Conservation (phyloP, 2,329 filamentous ascomycete species). For the Sarocladium kiliense region DNA sequence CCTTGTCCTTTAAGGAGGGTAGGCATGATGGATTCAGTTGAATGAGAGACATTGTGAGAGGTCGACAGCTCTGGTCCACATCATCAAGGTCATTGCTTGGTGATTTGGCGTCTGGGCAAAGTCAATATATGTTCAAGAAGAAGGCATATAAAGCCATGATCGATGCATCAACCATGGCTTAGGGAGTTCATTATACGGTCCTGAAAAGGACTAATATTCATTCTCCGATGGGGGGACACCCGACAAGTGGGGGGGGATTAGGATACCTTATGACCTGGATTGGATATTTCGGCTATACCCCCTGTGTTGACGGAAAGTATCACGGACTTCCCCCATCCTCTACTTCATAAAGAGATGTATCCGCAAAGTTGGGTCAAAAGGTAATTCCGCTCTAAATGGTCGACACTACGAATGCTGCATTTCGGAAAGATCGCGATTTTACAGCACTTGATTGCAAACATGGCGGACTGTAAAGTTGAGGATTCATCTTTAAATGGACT, state of each 20-base stretch:
- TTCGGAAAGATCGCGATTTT: too few species aligned
- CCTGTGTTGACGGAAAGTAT: not conserved
- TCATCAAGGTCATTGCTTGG: not conserved
- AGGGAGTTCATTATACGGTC: not conserved
- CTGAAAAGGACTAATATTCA: not conserved
- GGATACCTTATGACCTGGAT: too few species aligned
- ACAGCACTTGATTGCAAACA: not conserved
- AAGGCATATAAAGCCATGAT: not conserved
- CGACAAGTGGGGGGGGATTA: not conserved
- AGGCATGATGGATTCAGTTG: conserved; percentile 2
- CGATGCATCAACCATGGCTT: not conserved
- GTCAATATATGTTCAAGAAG: not conserved
- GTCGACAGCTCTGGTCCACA: not conserved
- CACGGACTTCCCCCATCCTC: not conserved
- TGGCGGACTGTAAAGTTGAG: not conserved
- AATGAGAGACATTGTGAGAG: conserved; percentile 3
- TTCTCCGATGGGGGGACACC: not conserved
- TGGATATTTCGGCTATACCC: not conserved
- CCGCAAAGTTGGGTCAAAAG: too few species aligned
- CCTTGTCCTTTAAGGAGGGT: conserved; percentile 1
- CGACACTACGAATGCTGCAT: not conserved
- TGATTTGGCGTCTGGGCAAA: not conserved
- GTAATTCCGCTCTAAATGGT: not conserved
- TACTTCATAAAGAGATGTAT: not conserved
- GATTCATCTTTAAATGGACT: not conserved